These are phyloP conservation scores for Gorgonomyces haynaldii DNA, from an alignment of 192 early-diverging fungal species.

Conservation along the genomic window DNA sequence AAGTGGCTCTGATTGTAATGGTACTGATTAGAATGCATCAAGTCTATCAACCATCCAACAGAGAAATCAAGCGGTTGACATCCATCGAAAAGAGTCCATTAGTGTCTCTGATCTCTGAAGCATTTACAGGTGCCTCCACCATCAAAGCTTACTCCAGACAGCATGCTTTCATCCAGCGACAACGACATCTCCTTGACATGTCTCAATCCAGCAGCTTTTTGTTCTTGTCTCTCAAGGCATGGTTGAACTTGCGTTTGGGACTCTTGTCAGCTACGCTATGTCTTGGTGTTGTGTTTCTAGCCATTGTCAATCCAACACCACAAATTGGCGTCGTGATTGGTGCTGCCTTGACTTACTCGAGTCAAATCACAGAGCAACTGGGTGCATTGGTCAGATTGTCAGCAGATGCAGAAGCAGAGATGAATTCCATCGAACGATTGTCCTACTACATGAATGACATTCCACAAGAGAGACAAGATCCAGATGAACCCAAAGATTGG, in stretches of 20 bases:
- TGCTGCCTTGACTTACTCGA: conserved; percentile 2
- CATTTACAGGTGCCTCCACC: conserved; percentile 51
- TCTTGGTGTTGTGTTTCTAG: not conserved
- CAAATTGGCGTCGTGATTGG: not conserved
- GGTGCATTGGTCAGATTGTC: not conserved
- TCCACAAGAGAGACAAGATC: conserved; percentile 11
- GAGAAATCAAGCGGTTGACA: conserved; percentile 55
- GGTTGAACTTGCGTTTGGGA: conserved; percentile 10
- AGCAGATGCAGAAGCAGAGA: not conserved
- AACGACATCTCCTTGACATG: conserved; percentile 1
- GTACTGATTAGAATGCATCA: conserved; percentile 46
- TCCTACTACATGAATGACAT: conserved; percentile 13
- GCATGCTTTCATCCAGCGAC: conserved; percentile 30
- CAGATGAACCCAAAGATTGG: conserved; percentile 19
- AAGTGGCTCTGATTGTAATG: conserved; percentile 35
- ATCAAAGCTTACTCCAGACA: conserved; percentile 57
- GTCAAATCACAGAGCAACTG: not conserved
- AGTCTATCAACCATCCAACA: conserved; percentile 20
- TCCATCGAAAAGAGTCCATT: conserved; percentile 63
- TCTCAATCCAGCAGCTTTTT: conserved; percentile 6
- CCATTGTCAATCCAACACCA: not conserved
- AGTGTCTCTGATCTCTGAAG: conserved; percentile 48
- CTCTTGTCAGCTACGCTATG: not conserved
- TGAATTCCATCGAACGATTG: conserved; percentile 20
- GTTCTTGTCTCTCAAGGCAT: not conserved